A percentile compares a stretch with the other conserved stretches of the same genome.
These are phyloP conservation scores for Coemansia sp. DNA, from an alignment of 192 early-diverging fungal genomes.

Conservation along the genomic window DNA sequence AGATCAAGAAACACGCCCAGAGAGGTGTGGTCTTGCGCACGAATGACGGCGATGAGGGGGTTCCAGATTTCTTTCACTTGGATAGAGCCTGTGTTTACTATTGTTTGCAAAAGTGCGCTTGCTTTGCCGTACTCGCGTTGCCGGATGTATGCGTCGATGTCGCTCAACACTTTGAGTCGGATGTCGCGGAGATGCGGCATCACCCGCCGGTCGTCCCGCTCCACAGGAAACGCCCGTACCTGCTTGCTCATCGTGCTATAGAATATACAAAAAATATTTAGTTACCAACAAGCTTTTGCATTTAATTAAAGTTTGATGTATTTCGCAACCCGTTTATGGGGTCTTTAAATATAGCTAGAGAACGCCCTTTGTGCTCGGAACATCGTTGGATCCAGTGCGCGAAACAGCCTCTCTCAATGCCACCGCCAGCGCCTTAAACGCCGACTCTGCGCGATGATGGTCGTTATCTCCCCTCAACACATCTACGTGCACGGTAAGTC, in stretches of 20 bases:
- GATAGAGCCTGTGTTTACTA: slow-evolving; percentile 17
- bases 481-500: slow-evolving; percentile 96
- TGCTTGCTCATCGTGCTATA: neutral
- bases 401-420: slow-evolving; percentile 87
- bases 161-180: slow-evolving; percentile 6
- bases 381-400: slow-evolving; percentile 77
- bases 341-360: slow-evolving; percentile 45
- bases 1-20: slow-evolving; percentile 19
- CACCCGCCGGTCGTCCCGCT: neutral
- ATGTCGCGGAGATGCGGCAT: slow-evolving; percentile 2
- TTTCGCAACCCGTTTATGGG: too few species aligned
- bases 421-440: slow-evolving; percentile 98
- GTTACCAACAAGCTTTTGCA: too few species aligned
- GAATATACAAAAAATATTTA: too few species aligned
- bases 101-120: slow-evolving; percentile 33
- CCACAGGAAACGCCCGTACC: neutral
- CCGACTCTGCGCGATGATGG: slow-evolving; percentile 92
- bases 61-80: slow-evolving; percentile 25
- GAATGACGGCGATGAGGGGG: slow-evolving; percentile 21
- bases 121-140: slow-evolving; percentile 39
- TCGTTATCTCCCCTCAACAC: slow-evolving; percentile 93
- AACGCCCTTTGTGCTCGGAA: slow-evolving; percentile 96
- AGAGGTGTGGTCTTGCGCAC: slow-evolving; percentile 13
- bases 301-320: too few species aligned
- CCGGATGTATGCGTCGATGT: slow-evolving; percentile 30